Evolutionary conservation across 2,329 filamentous ascomycete genomes (phyloP).

Genomic region (Ophiobolus disseminans): DNA sequence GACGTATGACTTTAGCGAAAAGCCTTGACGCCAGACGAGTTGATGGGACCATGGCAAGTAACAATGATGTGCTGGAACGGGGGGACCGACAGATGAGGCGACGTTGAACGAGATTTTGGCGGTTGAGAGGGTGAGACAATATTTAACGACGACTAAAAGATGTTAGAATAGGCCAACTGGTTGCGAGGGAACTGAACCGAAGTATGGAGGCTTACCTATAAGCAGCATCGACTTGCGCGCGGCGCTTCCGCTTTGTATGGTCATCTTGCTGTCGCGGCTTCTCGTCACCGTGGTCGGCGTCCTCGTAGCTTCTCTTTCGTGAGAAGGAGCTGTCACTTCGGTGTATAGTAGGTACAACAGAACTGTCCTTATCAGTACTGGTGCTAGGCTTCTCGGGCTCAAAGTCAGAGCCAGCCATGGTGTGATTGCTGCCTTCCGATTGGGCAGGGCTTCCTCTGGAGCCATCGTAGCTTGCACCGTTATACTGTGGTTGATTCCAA

Average conservation of each 20-base stretch:
- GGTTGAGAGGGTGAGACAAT: no score
- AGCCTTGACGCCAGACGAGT: no score
- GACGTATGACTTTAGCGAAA: no score
- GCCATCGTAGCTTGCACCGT: conserved; percentile 24
- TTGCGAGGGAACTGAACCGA: no score
- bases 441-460: conserved; percentile 38
- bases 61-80: no score
- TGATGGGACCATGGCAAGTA: no score
- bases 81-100: no score
- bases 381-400: conserved; percentile 32
- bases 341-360: conserved; percentile 25
- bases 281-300: conserved; percentile 41
- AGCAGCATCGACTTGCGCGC: conserved; percentile 44
- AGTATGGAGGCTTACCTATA: conserved; percentile 47
- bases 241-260: conserved; percentile 45
- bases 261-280: conserved; percentile 46
- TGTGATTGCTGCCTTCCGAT: conserved; percentile 45
- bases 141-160: no score
- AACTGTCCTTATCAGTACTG: conserved; percentile 15
- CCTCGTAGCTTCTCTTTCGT: conserved; percentile 48
- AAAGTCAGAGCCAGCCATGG: conserved; percentile 46
- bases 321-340: conserved; percentile 43
- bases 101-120: no score
- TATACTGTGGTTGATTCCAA: conserved; percentile 31
- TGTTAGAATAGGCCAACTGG: no score